Evolutionary conservation across 768 basidiomycete genomes (phyloP), one percentile per base, ranked within the genome.

Genomic region (Mycena polygramma): DNA sequence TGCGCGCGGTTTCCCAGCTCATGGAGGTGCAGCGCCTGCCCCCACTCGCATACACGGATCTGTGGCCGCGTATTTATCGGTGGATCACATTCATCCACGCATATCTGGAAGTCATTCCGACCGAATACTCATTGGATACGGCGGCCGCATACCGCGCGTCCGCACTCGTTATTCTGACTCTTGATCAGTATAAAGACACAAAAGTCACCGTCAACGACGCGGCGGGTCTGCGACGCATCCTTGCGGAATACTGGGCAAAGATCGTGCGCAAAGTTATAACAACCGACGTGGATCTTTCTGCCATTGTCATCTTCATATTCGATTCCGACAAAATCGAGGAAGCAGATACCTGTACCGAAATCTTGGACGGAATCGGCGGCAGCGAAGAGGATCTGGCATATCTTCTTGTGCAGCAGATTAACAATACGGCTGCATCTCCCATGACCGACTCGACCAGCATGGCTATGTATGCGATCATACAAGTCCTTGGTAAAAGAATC

Each of bases 211-310:
- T 59, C 15, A 11, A 43, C 14, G 46, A 46, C 19, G 43, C 43
- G 2, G 15, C 43, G 8, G 57, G 57, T 45, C 10, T 59, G 46
- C 57, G 43, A 14, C 24, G 26, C 17, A 59, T 59, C 15, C 22
- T 59, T 9, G 57, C 57, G 14, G 57, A 26, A 9, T 59, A 59
- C 20, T 59, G 57, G 57, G 41, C 57, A 13, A 46, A 59, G 39
- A 35, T 46, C 43, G 7, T 59, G 24, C 57, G 24, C 39, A 26
- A 46, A 30, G 22, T 54, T 8, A 13, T 39, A 13, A 1, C 39
- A 4, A 26, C 43, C 24, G 26, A 46, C 4, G 17, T 46, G 15
- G 39, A 59, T 19, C 7, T 46, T 19, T 24, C 43, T 14, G 4
- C 11, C 22, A 59, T 59, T 15, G 43, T 46, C 24, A 2, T 7